Base-by-base conservation (phyloP, 2,329 filamentous ascomycete genomes). In the Mycosphaerella arachidis region DNA sequence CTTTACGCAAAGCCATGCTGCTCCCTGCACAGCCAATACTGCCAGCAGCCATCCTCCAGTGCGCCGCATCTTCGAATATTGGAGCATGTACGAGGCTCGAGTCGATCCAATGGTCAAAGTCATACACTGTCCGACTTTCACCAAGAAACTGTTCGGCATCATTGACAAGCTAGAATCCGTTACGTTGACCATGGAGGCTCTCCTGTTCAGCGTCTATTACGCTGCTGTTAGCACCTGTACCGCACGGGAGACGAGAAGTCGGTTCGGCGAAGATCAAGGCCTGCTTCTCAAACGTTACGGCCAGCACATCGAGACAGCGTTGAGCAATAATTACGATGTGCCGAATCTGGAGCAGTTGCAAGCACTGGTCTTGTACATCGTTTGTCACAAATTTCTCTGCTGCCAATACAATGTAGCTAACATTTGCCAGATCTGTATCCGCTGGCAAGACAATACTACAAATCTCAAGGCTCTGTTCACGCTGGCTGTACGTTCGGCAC, bases 51-150 rank as follows among this genome's bases (percentile, higher is more conserved):
- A 69, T 55, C 68, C 66, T 6, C 48, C 63, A 1, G 55, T 60
- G 6, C 55, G 62, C 9, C 55, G 60, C 4, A 62, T 70, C 10
- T 66, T 68, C 35, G 65, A 68, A 50, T 68, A 67, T 48, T 71
- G 68, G 68, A 64, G 69, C 35, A 54, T 71, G 6, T 71, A 67
- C 50, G 53, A 61, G 12, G 61, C 63, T 6, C 51, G 67, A 27
- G 67, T 70, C 1, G 69, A 71, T 54, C 68, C 68, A 4, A 61
- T 70, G 61, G 65, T 61, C 6, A 71, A 71, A 57, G 50, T 70
- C 18, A 59, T 71, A 10, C 69, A 71, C 55, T 67, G 68, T 54
- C 67, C 68, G 5, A 64, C 66, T 6, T 61, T 69, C 24, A 58
- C 55, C 1, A 55, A 58, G 29, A 66, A 63, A 46, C 45, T 70